Conservation (phyloP, 176 grass and related monocot genomes). For the Guadua angustifolia region DNA sequence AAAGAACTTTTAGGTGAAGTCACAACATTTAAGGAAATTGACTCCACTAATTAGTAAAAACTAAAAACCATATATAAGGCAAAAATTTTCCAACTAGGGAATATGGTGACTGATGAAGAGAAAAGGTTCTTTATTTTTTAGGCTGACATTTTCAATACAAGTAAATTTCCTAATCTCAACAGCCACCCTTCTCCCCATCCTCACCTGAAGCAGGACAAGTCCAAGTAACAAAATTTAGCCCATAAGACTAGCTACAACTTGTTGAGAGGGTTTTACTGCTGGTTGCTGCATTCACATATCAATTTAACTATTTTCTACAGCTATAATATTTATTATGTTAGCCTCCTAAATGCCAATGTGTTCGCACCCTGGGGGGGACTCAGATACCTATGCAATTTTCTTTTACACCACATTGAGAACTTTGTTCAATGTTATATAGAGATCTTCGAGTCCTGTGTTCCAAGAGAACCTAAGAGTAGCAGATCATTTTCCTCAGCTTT, state of each 20-base stretch:
- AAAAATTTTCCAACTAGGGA: not conserved
- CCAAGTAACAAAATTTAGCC: not conserved
- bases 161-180: not conserved
- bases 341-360: not conserved
- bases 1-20: not conserved
- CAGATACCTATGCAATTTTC: not conserved
- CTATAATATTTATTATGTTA: slow-evolving; percentile 1
- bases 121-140: not conserved
- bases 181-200: not conserved
- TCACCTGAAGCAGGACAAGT: not conserved
- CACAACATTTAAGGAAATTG: not conserved
- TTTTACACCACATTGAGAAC: not conserved
- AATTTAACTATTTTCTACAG: not conserved
- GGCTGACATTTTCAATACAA: slow-evolving; percentile 1
- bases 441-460: not conserved
- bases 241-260: not conserved
- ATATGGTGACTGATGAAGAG: not conserved
- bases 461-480: not conserved
- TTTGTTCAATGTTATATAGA: not conserved
- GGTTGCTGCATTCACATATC: not conserved
- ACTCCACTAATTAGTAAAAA: slow-evolving; percentile 6
- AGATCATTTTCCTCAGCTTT: not conserved
- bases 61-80: not conserved
- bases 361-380: not conserved
- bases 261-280: not conserved